phyloP scores from a whole-genome alignment of 2,329 filamentous ascomycete species.

The Sclerotinia subarctica region DNA sequence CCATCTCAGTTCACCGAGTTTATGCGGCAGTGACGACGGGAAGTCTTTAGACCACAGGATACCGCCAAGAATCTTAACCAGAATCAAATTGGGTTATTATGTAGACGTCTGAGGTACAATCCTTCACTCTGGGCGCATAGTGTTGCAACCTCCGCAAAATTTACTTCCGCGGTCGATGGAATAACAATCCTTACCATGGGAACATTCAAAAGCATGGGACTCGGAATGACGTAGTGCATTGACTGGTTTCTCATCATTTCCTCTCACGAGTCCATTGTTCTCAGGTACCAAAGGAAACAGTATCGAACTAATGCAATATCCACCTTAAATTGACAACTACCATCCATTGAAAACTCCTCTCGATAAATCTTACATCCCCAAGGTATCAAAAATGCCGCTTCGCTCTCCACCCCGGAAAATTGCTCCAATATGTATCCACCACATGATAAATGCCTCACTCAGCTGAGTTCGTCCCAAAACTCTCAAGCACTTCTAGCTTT shows the following conservation, averaged over 20 bases:
- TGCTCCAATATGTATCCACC: slow-evolving; percentile 15
- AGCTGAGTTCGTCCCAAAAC: neutral
- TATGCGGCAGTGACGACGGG: neutral
- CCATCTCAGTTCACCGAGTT: neutral
- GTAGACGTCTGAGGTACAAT: neutral
- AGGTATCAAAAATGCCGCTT: slow-evolving; percentile 24
- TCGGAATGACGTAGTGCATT: neutral
- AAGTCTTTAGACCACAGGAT: neutral
- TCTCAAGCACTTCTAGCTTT: neutral
- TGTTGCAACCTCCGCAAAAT: neutral
- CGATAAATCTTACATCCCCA: neutral
- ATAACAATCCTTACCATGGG: neutral
- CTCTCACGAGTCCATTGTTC: neutral
- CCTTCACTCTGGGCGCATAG: too few relatives aligned
- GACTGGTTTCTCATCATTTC: neutral
- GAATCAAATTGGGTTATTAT: neutral
- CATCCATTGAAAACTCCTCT: neutral
- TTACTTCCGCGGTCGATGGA: neutral
- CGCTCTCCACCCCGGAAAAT: slow-evolving; percentile 3
- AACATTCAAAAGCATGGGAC: neutral
- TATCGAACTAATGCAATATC: neutral
- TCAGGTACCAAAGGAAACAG: neutral
- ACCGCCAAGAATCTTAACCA: neutral
- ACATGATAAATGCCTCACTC: slow-evolving; percentile 10
- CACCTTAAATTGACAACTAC: neutral